A percentile compares a stretch with the other conserved stretches of the same genome.
Evolutionary conservation across 495 filamentous ascomycete genomes (phyloP).

Genomic region (Durotheca rogersii): DNA sequence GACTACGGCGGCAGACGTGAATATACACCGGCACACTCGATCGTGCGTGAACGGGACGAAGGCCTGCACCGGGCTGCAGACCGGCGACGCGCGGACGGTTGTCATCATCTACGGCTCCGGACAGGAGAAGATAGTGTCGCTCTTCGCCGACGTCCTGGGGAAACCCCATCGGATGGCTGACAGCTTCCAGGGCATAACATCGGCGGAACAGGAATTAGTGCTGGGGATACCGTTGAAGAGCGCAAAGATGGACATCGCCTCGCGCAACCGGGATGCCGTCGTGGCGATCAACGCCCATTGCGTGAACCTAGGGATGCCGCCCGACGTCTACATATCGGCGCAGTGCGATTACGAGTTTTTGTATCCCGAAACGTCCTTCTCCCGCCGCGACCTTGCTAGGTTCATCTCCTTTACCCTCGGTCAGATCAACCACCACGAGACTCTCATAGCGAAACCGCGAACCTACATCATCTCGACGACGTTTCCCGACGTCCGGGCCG

Average conservation of each 20-base stretch:
- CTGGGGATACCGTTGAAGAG: constrained; percentile 57
- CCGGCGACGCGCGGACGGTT: constrained; percentile 53
- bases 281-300: constrained; percentile 73
- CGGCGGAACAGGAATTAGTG: constrained; percentile 53
- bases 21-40: constrained; percentile 22
- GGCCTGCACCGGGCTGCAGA: constrained; percentile 39
- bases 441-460: constrained; percentile 69
- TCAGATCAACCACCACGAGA: constrained; percentile 70
- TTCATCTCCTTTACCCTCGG: constrained; percentile 77
- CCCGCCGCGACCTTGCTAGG: constrained; percentile 71
- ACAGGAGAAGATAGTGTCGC: constrained; percentile 64
- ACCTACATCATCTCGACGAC: constrained; percentile 85
- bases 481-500: constrained; percentile 79
- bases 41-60: constrained; percentile 30
- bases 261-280: constrained; percentile 51
- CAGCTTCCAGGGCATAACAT: constrained; percentile 52
- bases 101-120: constrained; percentile 62
- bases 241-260: constrained; percentile 54
- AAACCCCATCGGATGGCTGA: constrained; percentile 61
- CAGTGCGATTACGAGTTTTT: constrained; percentile 80
- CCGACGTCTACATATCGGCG: constrained; percentile 61
- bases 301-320: constrained; percentile 66
- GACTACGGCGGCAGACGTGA: constrained; percentile 33
- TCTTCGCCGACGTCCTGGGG: constrained; percentile 68
- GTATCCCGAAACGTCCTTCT: constrained; percentile 68